phyloP scores from a whole-genome alignment of 306 rosid genomes.

The Hippophae tibetana region DNA sequence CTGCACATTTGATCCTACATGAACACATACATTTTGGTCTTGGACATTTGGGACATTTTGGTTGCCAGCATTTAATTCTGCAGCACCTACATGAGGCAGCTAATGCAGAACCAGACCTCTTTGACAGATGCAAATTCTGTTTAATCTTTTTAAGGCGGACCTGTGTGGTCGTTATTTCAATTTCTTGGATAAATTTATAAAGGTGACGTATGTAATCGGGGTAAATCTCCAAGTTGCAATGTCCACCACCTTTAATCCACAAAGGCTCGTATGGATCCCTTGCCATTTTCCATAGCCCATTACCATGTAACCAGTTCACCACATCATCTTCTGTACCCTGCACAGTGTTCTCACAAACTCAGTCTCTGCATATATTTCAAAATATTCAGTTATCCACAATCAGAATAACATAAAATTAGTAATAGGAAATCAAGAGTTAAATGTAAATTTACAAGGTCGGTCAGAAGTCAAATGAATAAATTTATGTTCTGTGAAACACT shows the following conservation, averaged over 20 bases:
- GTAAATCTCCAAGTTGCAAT: conserved; percentile 96
- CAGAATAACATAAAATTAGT: background rate
- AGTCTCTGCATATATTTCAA: conserved; percentile 3
- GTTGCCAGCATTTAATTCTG: conserved; percentile 29
- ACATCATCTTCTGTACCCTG: conserved; percentile 99
- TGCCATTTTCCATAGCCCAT: conserved; percentile 82
- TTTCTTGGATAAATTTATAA: conserved; percentile 67
- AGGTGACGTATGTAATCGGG: conserved; percentile 92
- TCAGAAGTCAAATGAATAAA: no score
- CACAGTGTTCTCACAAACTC: conserved; percentile 12
- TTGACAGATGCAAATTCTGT: conserved; percentile 23
- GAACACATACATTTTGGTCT: conserved; percentile 30
- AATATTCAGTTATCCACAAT: background rate
- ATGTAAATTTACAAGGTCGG: no score
- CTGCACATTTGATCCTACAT: conserved; percentile 25
- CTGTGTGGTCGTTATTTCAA: conserved; percentile 75
- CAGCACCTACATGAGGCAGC: conserved; percentile 27
- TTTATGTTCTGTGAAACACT: no score
- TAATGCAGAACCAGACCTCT: conserved; percentile 16
- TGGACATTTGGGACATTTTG: conserved; percentile 32
- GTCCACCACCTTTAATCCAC: conserved; percentile 98
- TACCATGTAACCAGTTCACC: conserved; percentile 86
- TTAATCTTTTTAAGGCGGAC: conserved; percentile 60
- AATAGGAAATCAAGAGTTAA: background rate
- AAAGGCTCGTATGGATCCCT: conserved; percentile 82